Percentiles rank a stretch among this genome's conserved stretches.
Evolutionary conservation across 192 early-diverging fungal genomes (phyloP).

Genomic region (Pecoramyces ruminantium): DNA sequence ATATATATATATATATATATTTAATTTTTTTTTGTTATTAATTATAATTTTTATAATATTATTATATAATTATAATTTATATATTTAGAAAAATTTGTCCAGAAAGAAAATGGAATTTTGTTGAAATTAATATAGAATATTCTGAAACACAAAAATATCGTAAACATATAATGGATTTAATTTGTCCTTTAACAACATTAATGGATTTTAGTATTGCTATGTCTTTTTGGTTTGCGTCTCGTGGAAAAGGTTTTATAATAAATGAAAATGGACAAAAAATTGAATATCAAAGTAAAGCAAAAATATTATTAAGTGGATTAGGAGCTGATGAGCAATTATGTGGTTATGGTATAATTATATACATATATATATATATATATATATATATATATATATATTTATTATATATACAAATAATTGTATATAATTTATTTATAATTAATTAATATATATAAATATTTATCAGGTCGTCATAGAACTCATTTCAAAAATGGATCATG

Average conservation of each 20-base stretch:
- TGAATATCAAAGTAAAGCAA: not conserved
- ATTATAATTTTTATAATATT: not conserved
- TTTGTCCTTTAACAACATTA: conserved; percentile 68
- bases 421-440: no score
- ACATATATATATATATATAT: no score
- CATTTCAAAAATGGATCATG: not conserved
- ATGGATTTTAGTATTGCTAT: conserved; percentile 96
- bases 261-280: conserved; percentile 2
- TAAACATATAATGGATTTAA: conserved; percentile 44
- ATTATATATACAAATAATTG: no score
- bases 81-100: conserved; percentile 29
- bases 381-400: no score
- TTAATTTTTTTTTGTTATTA: not conserved
- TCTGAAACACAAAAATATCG: conserved; percentile 32
- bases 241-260: conserved; percentile 38
- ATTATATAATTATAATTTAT: no score
- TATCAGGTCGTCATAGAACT: not conserved
- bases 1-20: not conserved
- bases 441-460: not conserved
- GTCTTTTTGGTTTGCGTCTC: conserved; percentile 88
- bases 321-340: not conserved
- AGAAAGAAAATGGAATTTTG: conserved; percentile 69
- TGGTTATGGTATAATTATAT: not conserved
- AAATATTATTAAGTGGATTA: not conserved
- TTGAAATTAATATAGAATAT: conserved; percentile 74